These are phyloP conservation scores for Pilatotrama ljubarskyi DNA, from an alignment of 768 basidiomycete genomes.

Conservation along the genomic window DNA sequence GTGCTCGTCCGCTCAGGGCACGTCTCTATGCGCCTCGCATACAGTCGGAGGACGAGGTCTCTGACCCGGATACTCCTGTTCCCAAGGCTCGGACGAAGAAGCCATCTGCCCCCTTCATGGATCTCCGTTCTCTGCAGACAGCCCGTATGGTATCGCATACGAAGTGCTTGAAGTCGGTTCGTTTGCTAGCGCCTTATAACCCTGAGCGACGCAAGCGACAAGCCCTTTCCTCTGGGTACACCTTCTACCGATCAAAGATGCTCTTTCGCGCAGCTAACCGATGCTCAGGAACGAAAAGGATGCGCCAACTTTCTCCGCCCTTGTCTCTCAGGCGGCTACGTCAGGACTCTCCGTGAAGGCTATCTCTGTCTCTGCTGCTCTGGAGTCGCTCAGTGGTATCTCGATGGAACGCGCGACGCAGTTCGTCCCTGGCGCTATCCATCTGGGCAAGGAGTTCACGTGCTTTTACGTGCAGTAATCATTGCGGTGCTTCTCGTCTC, in stretches of 20 bases:
- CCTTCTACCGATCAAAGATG: too few relatives aligned
- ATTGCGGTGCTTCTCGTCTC: too few relatives aligned
- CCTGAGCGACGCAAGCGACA: too few relatives aligned
- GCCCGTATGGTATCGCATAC: background rate
- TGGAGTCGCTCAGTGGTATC: background rate
- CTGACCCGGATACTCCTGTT: background rate
- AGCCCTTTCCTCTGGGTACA: too few relatives aligned
- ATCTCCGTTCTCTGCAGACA: background rate
- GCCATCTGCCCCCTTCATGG: background rate
- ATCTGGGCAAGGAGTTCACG: constrained; percentile 10
- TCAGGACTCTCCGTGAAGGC: background rate
- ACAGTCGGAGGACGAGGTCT: too few relatives aligned
- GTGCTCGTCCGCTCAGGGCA: too few relatives aligned
- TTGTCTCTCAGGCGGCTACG: background rate
- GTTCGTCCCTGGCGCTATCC: constrained; percentile 7
- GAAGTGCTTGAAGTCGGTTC: background rate
- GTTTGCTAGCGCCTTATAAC: too few relatives aligned
- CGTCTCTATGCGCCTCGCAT: too few relatives aligned
- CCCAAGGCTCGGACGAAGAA: background rate
- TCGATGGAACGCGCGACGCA: background rate
- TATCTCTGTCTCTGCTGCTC: constrained; percentile 9
- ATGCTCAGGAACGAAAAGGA: background rate
- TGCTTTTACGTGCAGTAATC: constrained; percentile 1
- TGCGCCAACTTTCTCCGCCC: background rate
- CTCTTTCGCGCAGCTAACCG: background rate